A percentile compares a stretch with the other conserved stretches of the same genome.
Conservation (phyloP, 768 basidiomycete genomes). For the Mycena metata region DNA sequence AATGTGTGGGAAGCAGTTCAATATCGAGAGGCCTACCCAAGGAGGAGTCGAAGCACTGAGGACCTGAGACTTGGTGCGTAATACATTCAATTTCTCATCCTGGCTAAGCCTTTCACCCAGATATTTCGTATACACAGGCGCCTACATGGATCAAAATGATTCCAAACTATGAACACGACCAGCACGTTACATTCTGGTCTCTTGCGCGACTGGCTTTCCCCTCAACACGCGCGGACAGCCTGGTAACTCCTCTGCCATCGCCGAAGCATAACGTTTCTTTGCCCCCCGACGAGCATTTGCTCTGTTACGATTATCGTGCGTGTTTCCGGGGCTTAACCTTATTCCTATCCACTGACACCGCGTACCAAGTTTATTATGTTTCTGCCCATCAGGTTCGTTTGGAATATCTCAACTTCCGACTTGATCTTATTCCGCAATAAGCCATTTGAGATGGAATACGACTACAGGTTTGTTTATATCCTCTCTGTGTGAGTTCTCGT, state of each 20-base stretch:
- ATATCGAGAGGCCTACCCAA: constrained; percentile 52
- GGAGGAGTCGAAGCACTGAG: constrained; percentile 52
- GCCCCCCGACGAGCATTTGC: constrained; percentile 64
- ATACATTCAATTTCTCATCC: constrained; percentile 15
- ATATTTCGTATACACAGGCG: constrained; percentile 66
- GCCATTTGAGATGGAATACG: constrained; percentile 68
- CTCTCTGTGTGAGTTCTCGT: not conserved
- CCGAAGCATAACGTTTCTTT: constrained; percentile 55
- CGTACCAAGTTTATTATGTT: constrained; percentile 56
- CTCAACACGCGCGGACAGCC: constrained; percentile 54
- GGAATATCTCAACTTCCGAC: constrained; percentile 9
- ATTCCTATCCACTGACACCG: not conserved
- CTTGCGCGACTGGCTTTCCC: constrained; percentile 63
- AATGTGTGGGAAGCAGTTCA: constrained; percentile 65
- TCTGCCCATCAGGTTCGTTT: constrained; percentile 59
- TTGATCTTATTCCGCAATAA: constrained; percentile 40
- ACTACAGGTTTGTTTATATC: constrained; percentile 49
- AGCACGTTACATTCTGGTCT: constrained; percentile 60
- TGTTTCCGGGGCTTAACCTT: not conserved
- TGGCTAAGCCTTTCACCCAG: constrained; percentile 49
- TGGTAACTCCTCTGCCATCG: constrained; percentile 57
- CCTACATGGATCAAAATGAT: constrained; percentile 64
- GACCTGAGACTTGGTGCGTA: constrained; percentile 58
- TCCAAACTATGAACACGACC: constrained; percentile 59
- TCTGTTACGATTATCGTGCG: constrained; percentile 63